Base-by-base conservation (phyloP, 129 eudicot genomes). In the Tagetes erecta region DNA sequence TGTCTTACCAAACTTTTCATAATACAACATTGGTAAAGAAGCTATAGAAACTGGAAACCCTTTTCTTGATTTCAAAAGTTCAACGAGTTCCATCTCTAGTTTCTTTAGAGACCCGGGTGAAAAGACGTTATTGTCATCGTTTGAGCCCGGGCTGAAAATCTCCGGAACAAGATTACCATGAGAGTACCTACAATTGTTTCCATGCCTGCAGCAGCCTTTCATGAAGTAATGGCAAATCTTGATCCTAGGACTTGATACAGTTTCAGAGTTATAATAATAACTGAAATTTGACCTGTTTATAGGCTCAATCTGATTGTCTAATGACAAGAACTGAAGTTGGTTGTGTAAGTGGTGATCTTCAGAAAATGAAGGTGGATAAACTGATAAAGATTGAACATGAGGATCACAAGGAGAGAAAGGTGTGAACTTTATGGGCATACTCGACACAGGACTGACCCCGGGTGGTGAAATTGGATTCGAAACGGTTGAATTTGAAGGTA, bases 31-130 rank as follows among this genome's bases (percentile, higher is more conserved):
- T 0, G 96, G 96, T 37, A 90, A 72, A 9, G 82, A 85, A 60
- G 91, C 84, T 27, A 85, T 79, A 2, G 96, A 83, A 46, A 87
- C 82, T 0, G 96, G 96, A 38, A 65, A 67, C 31, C 93, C 91
- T 71, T 81, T 81, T 76, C 83, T 71, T 3, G 84, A 76, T 77
- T 78, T 87, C 80, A 90, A 72, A 38, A 90, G 83, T 64, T 83
- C 91, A 12, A 68, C 73, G 13, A 90, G 72, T 41, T 90, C 96
- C 70, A 77, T 62, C 77, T 90, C 96, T 5, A 90, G 87, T 71
- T 76, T 81, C 75, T 83, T 68, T n/a, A 89, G 85, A 9, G 86
- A 80, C 56, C 86, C 76, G 0, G 56, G 86, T 56, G 84, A 80
- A 56, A 85, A 85, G 64, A 67, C 53, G 34, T 72, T 69, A 71